Percentiles rank a stretch among this genome's conserved stretches.
These are phyloP conservation scores for Neonectria coccinea DNA, from an alignment of 2,329 filamentous ascomycete species.

Conservation along the genomic window DNA sequence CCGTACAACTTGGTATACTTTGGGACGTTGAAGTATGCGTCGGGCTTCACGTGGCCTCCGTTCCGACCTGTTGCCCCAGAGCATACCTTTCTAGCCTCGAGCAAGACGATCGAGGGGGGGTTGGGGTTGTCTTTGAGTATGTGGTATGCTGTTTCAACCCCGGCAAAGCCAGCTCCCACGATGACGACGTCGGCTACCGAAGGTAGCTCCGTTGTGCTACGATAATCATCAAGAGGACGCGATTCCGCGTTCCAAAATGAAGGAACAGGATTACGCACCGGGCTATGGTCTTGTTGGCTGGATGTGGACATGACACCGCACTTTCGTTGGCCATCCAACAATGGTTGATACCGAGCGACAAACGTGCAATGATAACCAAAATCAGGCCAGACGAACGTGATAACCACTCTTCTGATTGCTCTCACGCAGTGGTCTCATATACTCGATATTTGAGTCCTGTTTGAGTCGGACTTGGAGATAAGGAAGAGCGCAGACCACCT, in stretches of 20 bases:
- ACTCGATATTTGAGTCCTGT: not conserved
- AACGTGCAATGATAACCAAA: not conserved
- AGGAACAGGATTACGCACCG: constrained; percentile 25
- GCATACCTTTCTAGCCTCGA: constrained; percentile 51
- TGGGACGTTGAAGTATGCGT: constrained; percentile 35
- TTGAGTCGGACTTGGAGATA: not conserved
- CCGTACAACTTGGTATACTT: constrained; percentile 35
- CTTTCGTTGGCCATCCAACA: not conserved
- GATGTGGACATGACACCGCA: constrained; percentile 14
- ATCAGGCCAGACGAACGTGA: not conserved
- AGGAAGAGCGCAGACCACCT: not conserved
- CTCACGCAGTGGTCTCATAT: not conserved
- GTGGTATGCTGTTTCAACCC: constrained; percentile 59
- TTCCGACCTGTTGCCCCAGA: constrained; percentile 54
- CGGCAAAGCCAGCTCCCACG: constrained; percentile 42
- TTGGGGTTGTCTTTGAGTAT: constrained; percentile 41
- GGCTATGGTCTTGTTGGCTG: constrained; percentile 1
- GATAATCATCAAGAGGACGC: constrained; percentile 21
- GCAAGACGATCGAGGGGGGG: constrained; percentile 45
- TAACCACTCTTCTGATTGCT: not conserved
- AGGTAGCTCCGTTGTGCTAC: constrained; percentile 47
- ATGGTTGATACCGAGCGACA: not conserved
- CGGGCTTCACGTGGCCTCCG: constrained; percentile 44
- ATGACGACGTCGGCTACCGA: constrained; percentile 57
- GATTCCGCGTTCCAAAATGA: constrained; percentile 31